Conservation (phyloP, 768 basidiomycete genomes). For the Mycena latifolia region DNA sequence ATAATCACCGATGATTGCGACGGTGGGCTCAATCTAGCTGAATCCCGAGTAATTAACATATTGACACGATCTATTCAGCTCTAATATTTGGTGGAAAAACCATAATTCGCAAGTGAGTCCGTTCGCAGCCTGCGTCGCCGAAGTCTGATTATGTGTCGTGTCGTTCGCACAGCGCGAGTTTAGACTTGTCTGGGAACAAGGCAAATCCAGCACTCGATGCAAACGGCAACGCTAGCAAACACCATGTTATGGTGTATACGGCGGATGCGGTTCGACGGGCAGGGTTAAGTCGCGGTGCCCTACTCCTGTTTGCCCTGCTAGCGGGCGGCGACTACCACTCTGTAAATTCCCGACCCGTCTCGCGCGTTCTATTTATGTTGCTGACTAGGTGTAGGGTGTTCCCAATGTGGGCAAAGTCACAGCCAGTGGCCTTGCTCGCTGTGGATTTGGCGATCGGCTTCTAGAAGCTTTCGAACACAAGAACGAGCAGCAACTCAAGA, state of each 20-base stretch:
- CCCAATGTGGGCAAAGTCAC: slow-evolving; percentile 64
- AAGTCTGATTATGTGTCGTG: not conserved
- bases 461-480: slow-evolving; percentile 50
- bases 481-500: slow-evolving; percentile 48
- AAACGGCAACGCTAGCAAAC: slow-evolving; percentile 8
- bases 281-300: slow-evolving; percentile 70
- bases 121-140: not conserved
- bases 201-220: slow-evolving; percentile 7
- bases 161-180: slow-evolving; percentile 2
- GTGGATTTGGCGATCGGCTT: slow-evolving; percentile 69
- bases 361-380: not conserved
- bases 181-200: slow-evolving; percentile 12
- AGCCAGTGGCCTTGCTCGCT: slow-evolving; percentile 72
- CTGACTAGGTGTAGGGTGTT: slow-evolving; percentile 43
- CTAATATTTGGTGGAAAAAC: slow-evolving; percentile 17
- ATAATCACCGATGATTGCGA: slow-evolving; percentile 19
- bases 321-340: slow-evolving; percentile 80
- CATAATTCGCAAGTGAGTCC: slow-evolving; percentile 15
- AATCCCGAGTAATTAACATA: too few relatives aligned
- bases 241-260: slow-evolving; percentile 54
- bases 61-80: not conserved
- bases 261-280: slow-evolving; percentile 61
- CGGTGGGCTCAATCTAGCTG: not conserved
- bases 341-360: slow-evolving; percentile 43
- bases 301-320: slow-evolving; percentile 76